These are phyloP conservation scores for Kwoniella mangroviensis DNA, from an alignment of 768 basidiomycete species.

Conservation along the genomic window DNA sequence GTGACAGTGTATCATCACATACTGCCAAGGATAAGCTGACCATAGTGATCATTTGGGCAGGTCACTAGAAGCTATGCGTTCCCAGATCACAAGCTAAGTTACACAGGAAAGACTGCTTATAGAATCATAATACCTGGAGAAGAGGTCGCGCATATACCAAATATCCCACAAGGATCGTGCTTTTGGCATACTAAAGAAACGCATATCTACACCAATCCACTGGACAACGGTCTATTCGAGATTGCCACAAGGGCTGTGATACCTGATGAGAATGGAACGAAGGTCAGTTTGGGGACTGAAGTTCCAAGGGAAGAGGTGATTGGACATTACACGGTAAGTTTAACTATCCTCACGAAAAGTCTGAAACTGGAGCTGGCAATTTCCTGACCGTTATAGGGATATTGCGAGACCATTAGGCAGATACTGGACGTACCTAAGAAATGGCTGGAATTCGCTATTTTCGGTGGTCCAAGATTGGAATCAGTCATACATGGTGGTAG, in stretches of 20 bases:
- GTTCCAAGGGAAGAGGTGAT: constrained; percentile 19
- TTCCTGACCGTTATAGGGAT: not conserved
- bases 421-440: constrained; percentile 12
- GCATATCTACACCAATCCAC: constrained; percentile 12
- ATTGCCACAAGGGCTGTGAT: constrained; percentile 20
- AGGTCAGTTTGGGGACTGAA: constrained; percentile 25
- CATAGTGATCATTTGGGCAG: not conserved
- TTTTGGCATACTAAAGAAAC: constrained; percentile 16
- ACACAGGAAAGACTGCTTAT: constrained; percentile 26
- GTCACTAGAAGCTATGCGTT: constrained; percentile 23
- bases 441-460: constrained; percentile 24
- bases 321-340: constrained; percentile 11
- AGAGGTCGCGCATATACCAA: constrained; percentile 7
- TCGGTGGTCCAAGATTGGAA: constrained; percentile 21
- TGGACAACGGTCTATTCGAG: constrained; percentile 16
- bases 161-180: constrained; percentile 10
- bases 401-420: constrained; percentile 3
- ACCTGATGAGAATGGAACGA: constrained; percentile 6
- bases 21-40: not conserved
- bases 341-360: not conserved
- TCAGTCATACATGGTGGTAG: constrained; percentile 4
- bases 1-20: not conserved
- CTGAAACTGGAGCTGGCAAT: not conserved
- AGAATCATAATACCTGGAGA: constrained; percentile 18
- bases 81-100: constrained; percentile 18